Evolutionary conservation across 2,329 filamentous ascomycete genomes (phyloP), one percentile per base, ranked within the genome.

Genomic region (Parafenestella ontariensis): DNA sequence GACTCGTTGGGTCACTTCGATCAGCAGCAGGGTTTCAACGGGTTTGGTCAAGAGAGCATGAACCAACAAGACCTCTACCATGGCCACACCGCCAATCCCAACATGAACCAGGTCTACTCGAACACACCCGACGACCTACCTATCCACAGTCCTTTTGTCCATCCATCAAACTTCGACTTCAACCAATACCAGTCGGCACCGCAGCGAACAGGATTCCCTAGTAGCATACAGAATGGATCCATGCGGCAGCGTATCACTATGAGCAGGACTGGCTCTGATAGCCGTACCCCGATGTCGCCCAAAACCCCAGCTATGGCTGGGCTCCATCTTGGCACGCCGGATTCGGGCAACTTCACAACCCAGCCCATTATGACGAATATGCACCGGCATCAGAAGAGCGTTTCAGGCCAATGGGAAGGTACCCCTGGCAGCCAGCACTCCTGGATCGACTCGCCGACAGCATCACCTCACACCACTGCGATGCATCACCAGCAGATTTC

Each of bases 81-180:
- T 58, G 63, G 62, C 37, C 70, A 73, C 54, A 53, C 65, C 37
- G 74, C 64, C 58, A 68, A 90, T 61, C 85, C 87, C 43, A 87
- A 89, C 53, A 87, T 92, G 70, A 89, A 90, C 61, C 75, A 77
- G 69, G 87, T 91, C 58, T 98, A 90, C 76, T 96, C 94, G 18
- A 91, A 91, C 73, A 96, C 93, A 1, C 93, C 94, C 3, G 94
- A 98, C 57, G 92, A 92, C 47, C 89, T 92, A 48, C 92, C 94
- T 5, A 94, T 96, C 56, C 91, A 96, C 70, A 97, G 92, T 68
- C 94, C 94, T 0, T 97, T 92, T 69, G 85, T 90, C 37, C 86
- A 89, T 48, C 81, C 79, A 1, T 63, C 66, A 65, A 87, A 85
- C 70, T 95, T 93, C 79, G 89, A 88, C 76, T 89, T 90, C 69